A percentile compares a stretch with the other conserved stretches of the same genome.
Conservation (phyloP, 2,329 filamentous ascomycete species). For the Colletotrichum lini region DNA sequence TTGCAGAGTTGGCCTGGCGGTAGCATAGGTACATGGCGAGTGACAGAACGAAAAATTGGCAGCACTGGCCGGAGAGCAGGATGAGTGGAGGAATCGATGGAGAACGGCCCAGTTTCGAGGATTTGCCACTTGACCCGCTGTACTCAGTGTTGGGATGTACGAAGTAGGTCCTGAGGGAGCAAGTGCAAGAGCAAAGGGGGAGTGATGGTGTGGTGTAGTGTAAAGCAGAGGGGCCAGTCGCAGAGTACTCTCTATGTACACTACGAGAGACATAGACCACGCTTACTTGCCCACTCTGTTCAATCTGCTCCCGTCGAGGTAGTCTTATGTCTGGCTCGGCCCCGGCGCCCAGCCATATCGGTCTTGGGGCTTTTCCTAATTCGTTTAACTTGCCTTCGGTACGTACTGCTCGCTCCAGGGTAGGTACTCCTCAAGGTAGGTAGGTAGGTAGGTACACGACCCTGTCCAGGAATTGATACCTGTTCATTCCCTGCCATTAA, state of each 20-base stretch:
- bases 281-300: conserved; percentile 17
- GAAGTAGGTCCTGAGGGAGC: background rate
- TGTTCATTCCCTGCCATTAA: background rate
- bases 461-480: conserved; percentile 2
- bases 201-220: background rate
- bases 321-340: conserved; percentile 20
- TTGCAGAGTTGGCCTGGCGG: background rate
- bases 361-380: conserved; percentile 18
- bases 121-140: conserved; percentile 38
- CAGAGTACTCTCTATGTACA: background rate
- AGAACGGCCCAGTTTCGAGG: conserved; percentile 20
- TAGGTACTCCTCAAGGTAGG: conserved; percentile 15
- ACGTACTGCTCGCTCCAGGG: conserved; percentile 13
- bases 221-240: background rate
- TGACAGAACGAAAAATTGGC: background rate
- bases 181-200: background rate
- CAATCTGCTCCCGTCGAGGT: conserved; percentile 18
- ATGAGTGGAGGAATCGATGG: conserved; percentile 21
- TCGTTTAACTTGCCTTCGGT: conserved; percentile 24
- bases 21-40: background rate
- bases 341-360: conserved; percentile 33
- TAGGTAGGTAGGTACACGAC: background rate
- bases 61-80: background rate
- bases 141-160: conserved; percentile 17
- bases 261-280: conserved; percentile 7